A percentile compares a stretch with the other conserved stretches of the same genome.
Evolutionary conservation across 2,329 filamentous ascomycete species (phyloP).

Genomic region (Fusarium sp.): DNA sequence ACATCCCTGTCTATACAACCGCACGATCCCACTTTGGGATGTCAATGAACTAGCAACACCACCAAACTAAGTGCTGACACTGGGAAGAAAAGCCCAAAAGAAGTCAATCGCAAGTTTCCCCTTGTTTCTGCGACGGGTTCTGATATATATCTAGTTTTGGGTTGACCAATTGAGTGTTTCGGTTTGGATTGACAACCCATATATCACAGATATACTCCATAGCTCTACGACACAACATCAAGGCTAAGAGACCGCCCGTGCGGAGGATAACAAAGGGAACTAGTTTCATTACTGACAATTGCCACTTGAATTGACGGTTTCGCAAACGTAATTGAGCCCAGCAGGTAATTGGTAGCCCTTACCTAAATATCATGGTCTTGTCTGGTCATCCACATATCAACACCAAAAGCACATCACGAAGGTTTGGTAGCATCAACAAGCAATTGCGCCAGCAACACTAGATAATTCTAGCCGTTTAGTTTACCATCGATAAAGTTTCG

Average conservation of each 20-base stretch:
- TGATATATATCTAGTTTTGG: neutral
- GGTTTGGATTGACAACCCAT: neutral
- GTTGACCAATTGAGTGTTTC: neutral
- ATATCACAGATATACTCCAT: neutral
- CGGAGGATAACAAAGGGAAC: slow-evolving; percentile 19
- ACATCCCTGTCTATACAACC: slow-evolving; percentile 18
- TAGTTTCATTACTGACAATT: neutral
- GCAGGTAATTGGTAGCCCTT: neutral
- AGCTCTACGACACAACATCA: neutral
- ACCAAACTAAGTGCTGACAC: slow-evolving; percentile 21
- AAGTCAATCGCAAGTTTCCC: neutral
- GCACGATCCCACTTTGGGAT: slow-evolving; percentile 25
- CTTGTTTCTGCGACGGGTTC: neutral
- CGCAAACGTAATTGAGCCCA: neutral
- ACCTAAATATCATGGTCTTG: neutral
- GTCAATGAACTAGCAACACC: slow-evolving; percentile 27
- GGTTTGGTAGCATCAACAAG: slow-evolving; percentile 1
- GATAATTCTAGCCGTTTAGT: neutral
- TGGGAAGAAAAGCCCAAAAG: slow-evolving; percentile 2
- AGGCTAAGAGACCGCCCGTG: neutral
- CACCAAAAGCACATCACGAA: slow-evolving; percentile 16
- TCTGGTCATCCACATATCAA: neutral
- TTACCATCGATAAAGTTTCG: slow-evolving; percentile 27
- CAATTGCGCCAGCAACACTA: slow-evolving; percentile 17
- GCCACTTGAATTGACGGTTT: neutral